Conservation (phyloP, 2,329 filamentous ascomycete genomes). For the Venturia effusa region DNA sequence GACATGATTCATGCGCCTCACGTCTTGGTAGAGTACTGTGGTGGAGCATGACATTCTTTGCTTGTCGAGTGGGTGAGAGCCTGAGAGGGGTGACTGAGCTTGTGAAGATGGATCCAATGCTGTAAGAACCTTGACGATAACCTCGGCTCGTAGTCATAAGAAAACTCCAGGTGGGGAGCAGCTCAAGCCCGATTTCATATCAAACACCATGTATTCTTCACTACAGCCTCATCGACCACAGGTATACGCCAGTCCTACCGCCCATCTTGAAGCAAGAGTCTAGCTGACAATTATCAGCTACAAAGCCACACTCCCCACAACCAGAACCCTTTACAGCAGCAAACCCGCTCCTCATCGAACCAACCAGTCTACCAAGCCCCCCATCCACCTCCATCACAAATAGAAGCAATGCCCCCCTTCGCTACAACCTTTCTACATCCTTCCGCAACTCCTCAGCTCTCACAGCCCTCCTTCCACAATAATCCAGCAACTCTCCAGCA, state of each 20-base stretch:
- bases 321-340: neutral
- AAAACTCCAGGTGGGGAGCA: neutral
- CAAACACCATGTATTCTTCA: neutral
- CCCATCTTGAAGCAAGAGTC: neutral
- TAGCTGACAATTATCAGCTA: neutral
- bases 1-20: neutral
- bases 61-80: too few relatives aligned
- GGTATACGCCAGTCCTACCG: neutral
- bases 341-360: neutral
- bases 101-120: too few relatives aligned
- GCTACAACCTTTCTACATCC: neutral
- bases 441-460: neutral
- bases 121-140: neutral
- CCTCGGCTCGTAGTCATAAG: neutral
- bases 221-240: conserved; percentile 3
- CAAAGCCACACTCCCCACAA: neutral
- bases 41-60: too few relatives aligned
- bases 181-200: neutral
- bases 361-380: neutral
- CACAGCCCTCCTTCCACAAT: neutral
- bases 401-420: conserved; percentile 10
- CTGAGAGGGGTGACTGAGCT: too few relatives aligned
- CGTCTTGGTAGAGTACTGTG: too few relatives aligned
- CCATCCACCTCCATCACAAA: neutral
- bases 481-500: neutral